A percentile compares a stretch with the other conserved stretches of the same genome.
Evolutionary conservation across 495 filamentous ascomycete species (phyloP).

Genomic region (Aspergillus biplanus): DNA sequence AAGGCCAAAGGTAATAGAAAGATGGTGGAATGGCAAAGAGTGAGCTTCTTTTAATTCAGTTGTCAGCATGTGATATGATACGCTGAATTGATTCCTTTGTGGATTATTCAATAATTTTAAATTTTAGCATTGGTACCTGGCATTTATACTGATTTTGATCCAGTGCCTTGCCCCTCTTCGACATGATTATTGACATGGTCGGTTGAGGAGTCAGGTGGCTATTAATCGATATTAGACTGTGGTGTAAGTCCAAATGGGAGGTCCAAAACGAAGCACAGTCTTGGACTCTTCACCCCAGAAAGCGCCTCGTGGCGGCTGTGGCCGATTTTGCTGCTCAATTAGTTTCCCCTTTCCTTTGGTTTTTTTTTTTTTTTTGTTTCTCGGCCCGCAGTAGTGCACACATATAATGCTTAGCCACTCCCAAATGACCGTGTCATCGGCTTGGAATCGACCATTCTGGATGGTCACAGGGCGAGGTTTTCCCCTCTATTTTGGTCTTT

Average conservation of each 20-base stretch:
- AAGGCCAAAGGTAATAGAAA: too few species aligned
- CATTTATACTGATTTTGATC: too few species aligned
- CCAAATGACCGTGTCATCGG: neutral
- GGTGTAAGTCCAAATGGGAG: neutral
- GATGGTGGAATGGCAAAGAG: too few species aligned
- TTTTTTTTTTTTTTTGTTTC: neutral
- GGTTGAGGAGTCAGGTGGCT: neutral
- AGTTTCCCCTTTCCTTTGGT: neutral
- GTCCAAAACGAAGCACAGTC: neutral
- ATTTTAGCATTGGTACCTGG: neutral
- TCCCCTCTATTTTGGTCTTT: too few species aligned
- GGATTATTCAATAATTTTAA: too few species aligned
- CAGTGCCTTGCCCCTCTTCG: neutral
- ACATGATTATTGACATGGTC: too few species aligned
- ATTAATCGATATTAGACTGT: neutral
- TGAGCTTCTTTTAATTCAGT: too few species aligned
- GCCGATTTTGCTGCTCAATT: constrained; percentile 1
- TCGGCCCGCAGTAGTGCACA: constrained; percentile 17
- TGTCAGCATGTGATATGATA: too few species aligned
- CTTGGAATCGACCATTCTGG: neutral
- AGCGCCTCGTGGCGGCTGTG: constrained; percentile 25
- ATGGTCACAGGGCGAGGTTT: neutral
- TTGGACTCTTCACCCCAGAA: constrained; percentile 14
- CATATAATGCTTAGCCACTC: constrained; percentile 17
- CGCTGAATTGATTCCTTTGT: too few species aligned